phyloP scores from a whole-genome alignment of 2,329 filamentous ascomycete genomes.

The Albophoma yamanashiensis region DNA sequence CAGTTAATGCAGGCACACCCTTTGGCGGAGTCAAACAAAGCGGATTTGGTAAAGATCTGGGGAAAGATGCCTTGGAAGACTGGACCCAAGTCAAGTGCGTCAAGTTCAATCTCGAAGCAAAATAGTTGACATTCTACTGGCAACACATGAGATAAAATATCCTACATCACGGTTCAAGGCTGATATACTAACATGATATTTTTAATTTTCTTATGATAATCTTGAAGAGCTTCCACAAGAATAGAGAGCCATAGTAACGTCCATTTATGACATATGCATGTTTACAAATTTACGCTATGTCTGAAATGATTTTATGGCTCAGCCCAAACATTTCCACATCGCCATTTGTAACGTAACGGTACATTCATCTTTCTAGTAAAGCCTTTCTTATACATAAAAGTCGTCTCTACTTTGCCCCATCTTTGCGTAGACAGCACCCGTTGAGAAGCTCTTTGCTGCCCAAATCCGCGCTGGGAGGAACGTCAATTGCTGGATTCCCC shows the following conservation, averaged over 20 bases:
- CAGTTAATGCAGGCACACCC: conserved; percentile 14
- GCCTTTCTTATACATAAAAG: background rate
- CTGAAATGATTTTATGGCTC: background rate
- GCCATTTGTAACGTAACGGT: background rate
- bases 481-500: conserved; percentile 34
- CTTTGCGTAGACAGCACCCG: background rate
- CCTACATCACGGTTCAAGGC: background rate
- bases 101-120: conserved; percentile 5
- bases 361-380: background rate
- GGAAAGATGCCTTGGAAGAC: conserved; percentile 18
- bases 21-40: conserved; percentile 24
- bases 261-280: background rate
- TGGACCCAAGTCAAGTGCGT: conserved; percentile 18
- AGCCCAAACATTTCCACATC: background rate
- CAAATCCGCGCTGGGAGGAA: conserved; percentile 24
- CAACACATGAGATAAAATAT: background rate
- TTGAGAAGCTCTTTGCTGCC: conserved; percentile 7
- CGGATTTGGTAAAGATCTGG: conserved; percentile 20
- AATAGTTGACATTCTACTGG: background rate
- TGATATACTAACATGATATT: background rate
- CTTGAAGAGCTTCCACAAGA: background rate
- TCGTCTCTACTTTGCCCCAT: background rate
- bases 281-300: background rate
- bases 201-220: background rate
- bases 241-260: background rate